These are phyloP conservation scores for Acidiella bohemica DNA, from an alignment of 495 filamentous ascomycete species.

Conservation along the genomic window DNA sequence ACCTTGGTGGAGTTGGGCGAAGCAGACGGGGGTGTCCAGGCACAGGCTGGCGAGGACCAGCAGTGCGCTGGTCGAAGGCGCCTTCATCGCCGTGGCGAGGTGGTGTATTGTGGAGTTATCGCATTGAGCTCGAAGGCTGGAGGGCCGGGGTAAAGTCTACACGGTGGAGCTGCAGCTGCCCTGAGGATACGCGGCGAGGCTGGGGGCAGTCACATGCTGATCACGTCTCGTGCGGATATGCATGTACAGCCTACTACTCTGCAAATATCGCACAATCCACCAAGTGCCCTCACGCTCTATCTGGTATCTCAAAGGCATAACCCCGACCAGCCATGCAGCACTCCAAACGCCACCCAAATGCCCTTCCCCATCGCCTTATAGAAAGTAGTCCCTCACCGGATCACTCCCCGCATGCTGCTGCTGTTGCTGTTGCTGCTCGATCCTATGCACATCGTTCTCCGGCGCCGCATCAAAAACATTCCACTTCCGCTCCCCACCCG, in stretches of 20 bases:
- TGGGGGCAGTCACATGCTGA: too few relatives aligned
- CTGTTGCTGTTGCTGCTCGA: slow-evolving; percentile 50
- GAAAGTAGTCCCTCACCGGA: slow-evolving; percentile 18
- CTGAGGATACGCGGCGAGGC: too few relatives aligned
- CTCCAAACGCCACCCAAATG: background rate
- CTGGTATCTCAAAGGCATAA: background rate
- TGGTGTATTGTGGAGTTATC: too few relatives aligned
- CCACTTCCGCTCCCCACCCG: slow-evolving; percentile 80
- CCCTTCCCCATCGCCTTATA: slow-evolving; percentile 1
- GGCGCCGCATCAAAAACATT: slow-evolving; percentile 96
- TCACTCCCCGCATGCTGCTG: slow-evolving; percentile 22
- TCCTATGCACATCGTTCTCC: slow-evolving; percentile 81
- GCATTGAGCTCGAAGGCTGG: too few relatives aligned
- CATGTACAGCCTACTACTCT: too few relatives aligned
- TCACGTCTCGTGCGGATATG: too few relatives aligned
- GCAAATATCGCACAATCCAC: too few relatives aligned
- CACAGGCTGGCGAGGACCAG: slow-evolving; percentile 15
- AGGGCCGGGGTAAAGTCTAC: too few relatives aligned
- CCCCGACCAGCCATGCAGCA: too few relatives aligned
- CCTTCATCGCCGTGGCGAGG: slow-evolving; percentile 6
- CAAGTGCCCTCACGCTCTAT: too few relatives aligned
- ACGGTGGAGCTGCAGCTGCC: too few relatives aligned
- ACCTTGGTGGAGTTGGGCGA: slow-evolving; percentile 9
- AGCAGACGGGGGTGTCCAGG: slow-evolving; percentile 8
- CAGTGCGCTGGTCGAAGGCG: slow-evolving; percentile 12